These are phyloP conservation scores for Actinidia arguta DNA, from an alignment of 179 eudicot species.

Conservation along the genomic window DNA sequence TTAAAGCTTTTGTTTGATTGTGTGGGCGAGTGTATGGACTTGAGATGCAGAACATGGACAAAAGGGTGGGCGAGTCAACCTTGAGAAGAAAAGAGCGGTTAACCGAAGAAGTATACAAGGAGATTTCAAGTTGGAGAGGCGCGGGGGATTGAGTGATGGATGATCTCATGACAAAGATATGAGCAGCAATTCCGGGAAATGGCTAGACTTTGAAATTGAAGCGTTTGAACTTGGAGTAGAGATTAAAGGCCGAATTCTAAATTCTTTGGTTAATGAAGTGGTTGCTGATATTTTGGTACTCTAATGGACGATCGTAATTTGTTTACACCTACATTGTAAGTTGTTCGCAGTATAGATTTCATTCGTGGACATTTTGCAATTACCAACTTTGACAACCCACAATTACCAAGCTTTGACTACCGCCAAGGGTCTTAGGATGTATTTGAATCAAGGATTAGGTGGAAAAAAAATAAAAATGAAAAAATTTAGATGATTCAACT, in stretches of 20 bases:
- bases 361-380: too few relatives aligned
- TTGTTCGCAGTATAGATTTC: too few relatives aligned
- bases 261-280: constrained; percentile 73
- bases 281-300: constrained; percentile 62
- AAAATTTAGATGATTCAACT: too few relatives aligned
- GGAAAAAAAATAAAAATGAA: too few relatives aligned
- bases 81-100: constrained; percentile 56
- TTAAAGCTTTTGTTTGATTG: constrained; percentile 71
- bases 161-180: constrained; percentile 90
- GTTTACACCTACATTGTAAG: too few relatives aligned
- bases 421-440: too few relatives aligned
- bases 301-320: too few relatives aligned
- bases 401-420: too few relatives aligned
- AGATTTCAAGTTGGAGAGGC: constrained; percentile 68
- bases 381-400: too few relatives aligned
- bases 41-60: constrained; percentile 51
- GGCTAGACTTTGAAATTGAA: constrained; percentile 82
- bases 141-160: constrained; percentile 72
- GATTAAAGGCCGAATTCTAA: constrained; percentile 57
- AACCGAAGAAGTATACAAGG: constrained; percentile 74
- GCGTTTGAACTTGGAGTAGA: constrained; percentile 77
- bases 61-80: constrained; percentile 59
- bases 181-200: constrained; percentile 71
- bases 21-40: constrained; percentile 64
- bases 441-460: too few relatives aligned